phyloP scores from a whole-genome alignment of 148 eudicot species.

The Amaranthus cruentus region DNA sequence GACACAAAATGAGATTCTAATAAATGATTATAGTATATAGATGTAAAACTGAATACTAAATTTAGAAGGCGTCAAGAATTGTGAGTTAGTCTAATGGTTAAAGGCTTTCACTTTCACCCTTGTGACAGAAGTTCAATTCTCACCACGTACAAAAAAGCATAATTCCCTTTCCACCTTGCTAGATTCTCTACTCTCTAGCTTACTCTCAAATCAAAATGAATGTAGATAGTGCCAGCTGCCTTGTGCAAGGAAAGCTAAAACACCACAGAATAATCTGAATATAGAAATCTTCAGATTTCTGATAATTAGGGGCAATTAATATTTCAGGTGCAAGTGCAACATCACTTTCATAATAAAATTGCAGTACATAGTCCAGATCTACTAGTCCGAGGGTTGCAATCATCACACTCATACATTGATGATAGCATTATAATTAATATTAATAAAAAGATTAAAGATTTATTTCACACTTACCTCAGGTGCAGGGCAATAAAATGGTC shows the following conservation, averaged over 20 bases:
- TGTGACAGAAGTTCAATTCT: too few species aligned
- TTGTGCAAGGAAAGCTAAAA: not conserved
- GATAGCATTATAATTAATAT: not conserved
- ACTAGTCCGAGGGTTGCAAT: not conserved
- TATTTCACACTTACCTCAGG: conserved; percentile 47
- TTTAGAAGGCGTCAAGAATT: too few species aligned
- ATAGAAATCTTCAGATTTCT: not conserved
- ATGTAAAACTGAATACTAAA: not conserved
- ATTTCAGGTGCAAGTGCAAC: conserved; percentile 11
- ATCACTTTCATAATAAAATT: conserved; percentile 11
- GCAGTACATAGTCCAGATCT: not conserved
- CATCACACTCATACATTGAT: conserved; percentile 10
- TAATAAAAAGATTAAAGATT: not conserved
- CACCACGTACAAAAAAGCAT: too few species aligned
- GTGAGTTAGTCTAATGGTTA: too few species aligned
- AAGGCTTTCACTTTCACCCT: too few species aligned
- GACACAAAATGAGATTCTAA: not conserved
- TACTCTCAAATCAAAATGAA: not conserved
- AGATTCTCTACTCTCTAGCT: too few species aligned
- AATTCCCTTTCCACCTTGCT: too few species aligned
- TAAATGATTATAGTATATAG: not conserved
- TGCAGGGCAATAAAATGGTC: conserved; percentile 65
- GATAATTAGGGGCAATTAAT: not conserved
- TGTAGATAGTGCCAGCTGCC: not conserved
- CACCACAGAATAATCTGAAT: not conserved